Conservation (phyloP, 495 filamentous ascomycete species). For the Bombardia bombarda region DNA sequence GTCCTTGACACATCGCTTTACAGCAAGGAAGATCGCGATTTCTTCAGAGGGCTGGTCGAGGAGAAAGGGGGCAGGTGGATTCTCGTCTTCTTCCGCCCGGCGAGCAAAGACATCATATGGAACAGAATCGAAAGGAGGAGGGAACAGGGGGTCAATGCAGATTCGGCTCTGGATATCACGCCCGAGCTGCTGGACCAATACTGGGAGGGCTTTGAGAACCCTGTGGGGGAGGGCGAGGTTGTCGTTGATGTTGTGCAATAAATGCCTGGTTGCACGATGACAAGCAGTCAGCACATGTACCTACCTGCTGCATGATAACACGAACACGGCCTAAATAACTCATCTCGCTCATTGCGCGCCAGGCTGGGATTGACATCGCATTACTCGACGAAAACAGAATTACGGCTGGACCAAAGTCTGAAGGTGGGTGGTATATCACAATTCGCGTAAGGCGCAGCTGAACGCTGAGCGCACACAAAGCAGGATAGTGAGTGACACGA, state of each 20-base stretch:
- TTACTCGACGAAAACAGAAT: too few relatives aligned
- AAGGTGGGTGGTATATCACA: too few relatives aligned
- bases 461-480: too few relatives aligned
- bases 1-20: slow-evolving; percentile 31
- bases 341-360: too few relatives aligned
- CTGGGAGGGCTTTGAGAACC: slow-evolving; percentile 32
- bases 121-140: slow-evolving; percentile 23
- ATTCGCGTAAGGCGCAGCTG: too few relatives aligned
- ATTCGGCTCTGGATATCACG: slow-evolving; percentile 31
- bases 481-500: too few relatives aligned
- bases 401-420: too few relatives aligned
- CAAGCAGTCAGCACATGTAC: too few relatives aligned
- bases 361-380: too few relatives aligned
- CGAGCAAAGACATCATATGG: slow-evolving; percentile 24
- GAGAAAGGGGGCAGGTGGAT: slow-evolving; percentile 23
- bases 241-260: slow-evolving; percentile 14
- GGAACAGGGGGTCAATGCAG: slow-evolving; percentile 21
- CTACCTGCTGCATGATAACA: too few relatives aligned
- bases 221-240: slow-evolving; percentile 27
- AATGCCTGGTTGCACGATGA: too few relatives aligned
- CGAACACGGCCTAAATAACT: too few relatives aligned
- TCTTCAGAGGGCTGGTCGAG: slow-evolving; percentile 25
- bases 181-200: slow-evolving; percentile 26
- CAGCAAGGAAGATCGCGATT: slow-evolving; percentile 22
- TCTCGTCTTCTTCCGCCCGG: slow-evolving; percentile 23